Conservation (phyloP, 805 yeast species). For the Saccharomycopsis sp. region DNA sequence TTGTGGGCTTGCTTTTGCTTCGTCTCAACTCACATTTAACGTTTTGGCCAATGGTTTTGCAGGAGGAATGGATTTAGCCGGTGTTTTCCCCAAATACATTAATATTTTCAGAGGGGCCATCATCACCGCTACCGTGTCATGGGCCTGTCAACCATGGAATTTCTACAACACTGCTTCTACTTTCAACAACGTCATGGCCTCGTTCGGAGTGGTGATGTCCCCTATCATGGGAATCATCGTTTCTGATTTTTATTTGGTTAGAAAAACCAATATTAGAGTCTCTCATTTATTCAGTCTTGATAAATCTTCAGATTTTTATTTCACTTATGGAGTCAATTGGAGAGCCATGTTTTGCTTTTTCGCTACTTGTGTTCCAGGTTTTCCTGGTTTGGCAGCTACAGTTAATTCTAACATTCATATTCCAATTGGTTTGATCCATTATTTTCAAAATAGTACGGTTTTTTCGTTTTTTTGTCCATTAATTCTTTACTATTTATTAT, state of each 20-base stretch:
- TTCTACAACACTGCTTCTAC: conserved; percentile 27
- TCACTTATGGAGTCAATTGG: conserved; percentile 32
- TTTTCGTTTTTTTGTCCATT: conserved; percentile 22
- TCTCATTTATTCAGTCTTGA: conserved; percentile 29
- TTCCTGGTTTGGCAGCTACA: conserved; percentile 37
- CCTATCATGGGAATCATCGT: conserved; percentile 30
- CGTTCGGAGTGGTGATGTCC: conserved; percentile 29
- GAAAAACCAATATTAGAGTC: conserved; percentile 30
- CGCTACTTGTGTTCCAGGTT: conserved; percentile 31
- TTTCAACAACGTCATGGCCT: conserved; percentile 27
- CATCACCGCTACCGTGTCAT: conserved; percentile 28
- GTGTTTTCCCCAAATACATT: conserved; percentile 31
- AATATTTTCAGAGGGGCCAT: conserved; percentile 37
- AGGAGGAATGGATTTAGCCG: conserved; percentile 31
- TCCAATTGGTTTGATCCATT: conserved; percentile 29
- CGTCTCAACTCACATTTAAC: conserved; percentile 26
- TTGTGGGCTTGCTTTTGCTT: conserved; percentile 24
- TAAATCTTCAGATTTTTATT: conserved; percentile 29
- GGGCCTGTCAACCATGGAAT: conserved; percentile 33
- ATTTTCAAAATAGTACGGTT: conserved; percentile 34
- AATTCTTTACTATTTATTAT: not conserved
- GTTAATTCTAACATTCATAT: conserved; percentile 24
- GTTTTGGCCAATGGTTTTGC: conserved; percentile 26
- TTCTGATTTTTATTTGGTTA: conserved; percentile 29
- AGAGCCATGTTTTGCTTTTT: conserved; percentile 28